phyloP scores from a whole-genome alignment of 164 flowering plant genomes.

The Saururus chinensis region DNA sequence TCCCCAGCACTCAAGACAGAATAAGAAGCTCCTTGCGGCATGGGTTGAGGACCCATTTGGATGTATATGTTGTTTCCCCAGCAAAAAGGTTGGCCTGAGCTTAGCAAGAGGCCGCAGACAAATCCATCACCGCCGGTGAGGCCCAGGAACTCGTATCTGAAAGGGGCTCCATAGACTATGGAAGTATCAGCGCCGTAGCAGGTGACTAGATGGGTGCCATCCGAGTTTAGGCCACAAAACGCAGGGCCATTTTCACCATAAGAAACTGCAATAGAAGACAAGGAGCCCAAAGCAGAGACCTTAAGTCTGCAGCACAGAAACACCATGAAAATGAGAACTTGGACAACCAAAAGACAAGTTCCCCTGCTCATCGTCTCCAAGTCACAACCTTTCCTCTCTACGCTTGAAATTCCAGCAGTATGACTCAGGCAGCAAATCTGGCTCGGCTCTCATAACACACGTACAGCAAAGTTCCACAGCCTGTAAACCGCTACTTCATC shows the following conservation, averaged over 20 bases:
- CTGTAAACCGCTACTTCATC: too few species aligned
- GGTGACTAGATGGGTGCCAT: slow-evolving; percentile 67
- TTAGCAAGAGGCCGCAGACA: slow-evolving; percentile 77
- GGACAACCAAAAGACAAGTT: slow-evolving; percentile 20
- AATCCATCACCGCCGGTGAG: slow-evolving; percentile 88
- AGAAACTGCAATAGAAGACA: slow-evolving; percentile 85
- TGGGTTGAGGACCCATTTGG: slow-evolving; percentile 81
- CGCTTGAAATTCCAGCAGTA: not conserved
- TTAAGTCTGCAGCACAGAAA: slow-evolving; percentile 21
- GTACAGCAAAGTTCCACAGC: not conserved
- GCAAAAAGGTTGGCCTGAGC: slow-evolving; percentile 70
- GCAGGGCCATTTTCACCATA: slow-evolving; percentile 90
- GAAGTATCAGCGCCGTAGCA: slow-evolving; percentile 86
- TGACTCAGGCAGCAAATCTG: not conserved
- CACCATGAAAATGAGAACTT: slow-evolving; percentile 20
- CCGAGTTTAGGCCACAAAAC: slow-evolving; percentile 75
- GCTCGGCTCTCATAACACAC: not conserved
- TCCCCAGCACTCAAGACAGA: slow-evolving; percentile 89
- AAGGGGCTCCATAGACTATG: slow-evolving; percentile 61
- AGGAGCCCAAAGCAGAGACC: slow-evolving; percentile 71
- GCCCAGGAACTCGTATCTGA: slow-evolving; percentile 46
- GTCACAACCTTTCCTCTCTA: not conserved
- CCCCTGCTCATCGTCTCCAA: slow-evolving; percentile 15
- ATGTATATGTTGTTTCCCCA: slow-evolving; percentile 81
- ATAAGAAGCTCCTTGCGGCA: slow-evolving; percentile 43